Evolutionary conservation across 2,329 filamentous ascomycete species (phyloP).

Genomic region (Aschersonia sp.): DNA sequence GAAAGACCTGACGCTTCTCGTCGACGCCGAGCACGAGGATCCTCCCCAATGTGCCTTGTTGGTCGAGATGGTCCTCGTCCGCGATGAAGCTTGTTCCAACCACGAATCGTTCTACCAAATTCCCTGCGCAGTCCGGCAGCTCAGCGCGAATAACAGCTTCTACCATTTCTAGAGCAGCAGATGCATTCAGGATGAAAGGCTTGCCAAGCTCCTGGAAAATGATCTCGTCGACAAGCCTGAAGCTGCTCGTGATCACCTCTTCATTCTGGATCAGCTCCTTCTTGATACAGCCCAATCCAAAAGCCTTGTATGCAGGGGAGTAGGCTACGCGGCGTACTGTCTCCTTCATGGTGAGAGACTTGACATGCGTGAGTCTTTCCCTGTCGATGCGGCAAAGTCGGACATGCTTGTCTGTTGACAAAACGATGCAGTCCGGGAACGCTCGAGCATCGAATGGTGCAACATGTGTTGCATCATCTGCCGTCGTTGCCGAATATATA

Average conservation of each 20-base stretch:
- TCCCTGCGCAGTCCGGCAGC: constrained; percentile 43
- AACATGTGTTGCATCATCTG: constrained; percentile 68
- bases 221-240: constrained; percentile 83
- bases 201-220: constrained; percentile 65
- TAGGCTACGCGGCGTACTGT: constrained; percentile 82
- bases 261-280: constrained; percentile 55
- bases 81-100: constrained; percentile 72
- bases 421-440: constrained; percentile 66
- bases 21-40: constrained; percentile 78
- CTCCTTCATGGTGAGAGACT: constrained; percentile 61
- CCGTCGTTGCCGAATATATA: constrained; percentile 86
- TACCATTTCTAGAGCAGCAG: constrained; percentile 51
- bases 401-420: constrained; percentile 64
- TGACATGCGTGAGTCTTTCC: constrained; percentile 77
- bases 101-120: constrained; percentile 63
- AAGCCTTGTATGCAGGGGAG: constrained; percentile 61
- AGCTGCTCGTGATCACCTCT: constrained; percentile 65
- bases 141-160: constrained; percentile 72
- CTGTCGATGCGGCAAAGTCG: constrained; percentile 72
- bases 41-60: constrained; percentile 46
- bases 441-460: constrained; percentile 71
- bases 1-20: constrained; percentile 55
- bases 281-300: constrained; percentile 75
- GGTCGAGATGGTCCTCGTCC: constrained; percentile 38
- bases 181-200: constrained; percentile 44